Base-by-base conservation (phyloP, 352 stramenopile species). In the Phytophthora hybrid region DNA sequence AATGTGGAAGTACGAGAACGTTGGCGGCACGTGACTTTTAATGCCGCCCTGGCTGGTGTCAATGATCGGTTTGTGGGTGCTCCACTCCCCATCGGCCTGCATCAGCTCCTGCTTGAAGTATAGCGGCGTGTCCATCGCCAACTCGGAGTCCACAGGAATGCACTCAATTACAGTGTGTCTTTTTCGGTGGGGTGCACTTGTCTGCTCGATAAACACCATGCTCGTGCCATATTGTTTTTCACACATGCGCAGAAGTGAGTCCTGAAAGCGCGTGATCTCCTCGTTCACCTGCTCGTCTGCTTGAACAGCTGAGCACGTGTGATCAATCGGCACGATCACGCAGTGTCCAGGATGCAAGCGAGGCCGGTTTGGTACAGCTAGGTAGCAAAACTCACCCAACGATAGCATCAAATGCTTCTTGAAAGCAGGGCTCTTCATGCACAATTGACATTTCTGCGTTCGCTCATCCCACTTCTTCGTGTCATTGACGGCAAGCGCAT, bases 1-100 rank as follows among this genome's bases (percentile, higher is more conserved):
- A 47, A 96, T 93, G 68, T 96, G 86, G 65, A 95, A 96, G 55
- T 95, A 96, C 29, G 88, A 73, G 65, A 95, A 94, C n/a, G 91
- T 87, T 21, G 82, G 78, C 7, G 90, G 90, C 5, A 96, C 77
- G 46, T 91, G 80, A 29, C 77, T 82, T 63, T 82, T 83, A 37
- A 95, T 74, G 3, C 86, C 86, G 8, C 83, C 82, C 47, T 87
- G 80, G 53, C 65, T 83, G 9, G 87, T 94, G 61, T 93, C 81
- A 59, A 96, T 88, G 56, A 96, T 85, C 69, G 93, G 91, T 63
- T 92, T 90, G 74, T 96, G 90, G 16, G 87, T 93, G 26, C 81
- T 76, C 88, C 88, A 96, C 63, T 94, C 89, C 46, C 87, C 82
- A 65, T 93, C 82, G 4, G 81, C 87, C 31, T 95, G 83, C 76